A percentile compares a stretch with the other conserved stretches of the same genome.
Evolutionary conservation across 208 protist genomes (phyloP).

Genomic region (Angomonas ambiguus): DNA sequence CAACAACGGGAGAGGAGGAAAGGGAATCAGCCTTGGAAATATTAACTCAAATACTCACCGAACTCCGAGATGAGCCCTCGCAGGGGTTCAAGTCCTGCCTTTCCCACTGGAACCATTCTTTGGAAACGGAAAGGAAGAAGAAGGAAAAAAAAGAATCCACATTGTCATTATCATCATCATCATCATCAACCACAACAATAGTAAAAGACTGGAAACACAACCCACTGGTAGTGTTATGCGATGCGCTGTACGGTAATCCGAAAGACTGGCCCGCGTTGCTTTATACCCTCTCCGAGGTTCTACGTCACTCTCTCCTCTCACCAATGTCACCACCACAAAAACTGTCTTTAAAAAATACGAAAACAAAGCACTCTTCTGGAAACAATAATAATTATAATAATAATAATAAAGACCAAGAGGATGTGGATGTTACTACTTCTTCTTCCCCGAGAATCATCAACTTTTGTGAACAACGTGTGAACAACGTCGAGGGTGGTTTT

Average conservation of each 20-base stretch:
- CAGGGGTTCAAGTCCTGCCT: too few relatives aligned
- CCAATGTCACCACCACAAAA: too few relatives aligned
- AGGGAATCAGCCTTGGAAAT: background rate
- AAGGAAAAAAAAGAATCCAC: background rate
- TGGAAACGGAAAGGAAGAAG: background rate
- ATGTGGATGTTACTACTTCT: constrained; percentile 26
- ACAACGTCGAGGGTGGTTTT: constrained; percentile 76
- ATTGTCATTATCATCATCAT: background rate
- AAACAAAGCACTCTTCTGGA: too few relatives aligned
- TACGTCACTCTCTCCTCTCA: too few relatives aligned
- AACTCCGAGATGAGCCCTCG: too few relatives aligned
- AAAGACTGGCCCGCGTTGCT: constrained; percentile 78
- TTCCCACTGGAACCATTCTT: too few relatives aligned
- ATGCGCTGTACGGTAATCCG: constrained; percentile 88
- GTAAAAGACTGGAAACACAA: too few relatives aligned
- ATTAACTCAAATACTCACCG: too few relatives aligned
- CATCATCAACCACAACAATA: background rate
- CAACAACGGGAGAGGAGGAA: constrained; percentile 34
- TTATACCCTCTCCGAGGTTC: constrained; percentile 77
- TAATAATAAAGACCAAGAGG: background rate
- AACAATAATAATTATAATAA: background rate
- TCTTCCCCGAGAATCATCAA: constrained; percentile 64
- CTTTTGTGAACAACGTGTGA: constrained; percentile 88
- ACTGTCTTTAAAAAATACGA: background rate
- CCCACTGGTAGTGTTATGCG: constrained; percentile 83